Percentiles rank a stretch among this genome's conserved stretches.
Conservation (phyloP, 805 yeast species). For the Ogataea paradorogensis region DNA sequence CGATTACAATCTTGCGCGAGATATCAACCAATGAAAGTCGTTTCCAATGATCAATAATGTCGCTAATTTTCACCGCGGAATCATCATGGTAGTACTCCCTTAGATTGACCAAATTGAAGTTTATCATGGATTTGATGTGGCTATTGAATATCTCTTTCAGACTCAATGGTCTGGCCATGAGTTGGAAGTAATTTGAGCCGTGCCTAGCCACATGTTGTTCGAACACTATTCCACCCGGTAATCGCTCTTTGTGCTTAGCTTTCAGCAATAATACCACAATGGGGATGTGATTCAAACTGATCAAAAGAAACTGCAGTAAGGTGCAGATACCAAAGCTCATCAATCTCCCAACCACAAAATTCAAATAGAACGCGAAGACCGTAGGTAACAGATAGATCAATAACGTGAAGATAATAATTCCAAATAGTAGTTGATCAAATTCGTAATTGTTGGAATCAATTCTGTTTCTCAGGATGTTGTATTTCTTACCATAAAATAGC, state of each 20-base stretch:
- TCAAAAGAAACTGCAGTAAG: slow-evolving; percentile 54
- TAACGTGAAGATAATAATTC: slow-evolving; percentile 83
- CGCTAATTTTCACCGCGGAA: slow-evolving; percentile 5
- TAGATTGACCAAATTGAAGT: slow-evolving; percentile 29
- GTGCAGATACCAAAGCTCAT: slow-evolving; percentile 47
- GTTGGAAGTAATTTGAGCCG: slow-evolving; percentile 16
- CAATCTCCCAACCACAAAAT: slow-evolving; percentile 63
- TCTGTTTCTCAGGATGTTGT: slow-evolving; percentile 78
- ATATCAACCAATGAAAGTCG: slow-evolving; percentile 22
- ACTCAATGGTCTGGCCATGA: slow-evolving; percentile 29
- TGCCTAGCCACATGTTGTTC: slow-evolving; percentile 12
- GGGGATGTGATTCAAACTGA: slow-evolving; percentile 80
- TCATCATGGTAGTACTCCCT: slow-evolving; percentile 13
- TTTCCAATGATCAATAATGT: slow-evolving; percentile 28
- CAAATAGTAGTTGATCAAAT: slow-evolving; percentile 81
- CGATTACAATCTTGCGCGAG: slow-evolving; percentile 24
- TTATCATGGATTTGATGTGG: slow-evolving; percentile 29
- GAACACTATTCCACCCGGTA: slow-evolving; percentile 52
- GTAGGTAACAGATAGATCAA: slow-evolving; percentile 82
- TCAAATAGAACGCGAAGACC: slow-evolving; percentile 74
- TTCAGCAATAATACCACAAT: slow-evolving; percentile 76
- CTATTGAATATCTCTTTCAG: slow-evolving; percentile 27
- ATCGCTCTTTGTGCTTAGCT: slow-evolving; percentile 68
- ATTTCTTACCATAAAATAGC: slow-evolving; percentile 85
- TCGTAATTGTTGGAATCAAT: slow-evolving; percentile 83